These are phyloP conservation scores for Boletus sp. DNA, from an alignment of 1,284 basidiomycete species.

Conservation along the genomic window DNA sequence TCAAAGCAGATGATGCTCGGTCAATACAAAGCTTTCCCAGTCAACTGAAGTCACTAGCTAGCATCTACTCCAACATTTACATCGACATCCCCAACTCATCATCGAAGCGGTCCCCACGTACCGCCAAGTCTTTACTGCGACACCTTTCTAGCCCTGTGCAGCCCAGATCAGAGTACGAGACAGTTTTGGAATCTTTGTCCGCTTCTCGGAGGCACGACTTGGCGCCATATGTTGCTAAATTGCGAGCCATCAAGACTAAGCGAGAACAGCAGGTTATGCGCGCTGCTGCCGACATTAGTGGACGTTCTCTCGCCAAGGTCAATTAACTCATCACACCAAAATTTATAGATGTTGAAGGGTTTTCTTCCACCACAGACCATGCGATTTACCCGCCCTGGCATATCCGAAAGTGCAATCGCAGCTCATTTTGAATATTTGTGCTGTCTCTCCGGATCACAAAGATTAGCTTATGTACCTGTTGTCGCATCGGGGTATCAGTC, in stretches of 20 bases:
- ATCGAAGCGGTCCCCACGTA: constrained; percentile 29
- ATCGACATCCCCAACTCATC: constrained; percentile 37
- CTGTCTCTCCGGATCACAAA: constrained; percentile 71
- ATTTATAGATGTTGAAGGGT: background rate
- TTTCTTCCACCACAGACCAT: constrained; percentile 56
- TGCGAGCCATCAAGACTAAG: constrained; percentile 69
- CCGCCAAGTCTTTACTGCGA: constrained; percentile 46
- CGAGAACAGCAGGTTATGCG: constrained; percentile 70
- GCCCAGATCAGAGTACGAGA: constrained; percentile 46
- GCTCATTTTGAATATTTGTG: constrained; percentile 90
- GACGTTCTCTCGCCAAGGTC: constrained; percentile 73
- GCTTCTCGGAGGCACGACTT: constrained; percentile 48
- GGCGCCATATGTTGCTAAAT: constrained; percentile 54
- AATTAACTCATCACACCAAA: constrained; percentile 2
- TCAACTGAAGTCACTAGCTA: constrained; percentile 46
- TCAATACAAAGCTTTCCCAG: constrained; percentile 52
- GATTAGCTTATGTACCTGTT: constrained; percentile 91
- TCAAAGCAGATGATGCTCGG: constrained; percentile 72
- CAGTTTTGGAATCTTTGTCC: constrained; percentile 50
- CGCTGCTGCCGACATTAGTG: constrained; percentile 72
- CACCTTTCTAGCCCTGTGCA: constrained; percentile 41
- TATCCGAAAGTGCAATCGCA: constrained; percentile 72
- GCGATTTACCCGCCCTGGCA: constrained; percentile 70
- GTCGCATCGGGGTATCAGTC: constrained; percentile 80
- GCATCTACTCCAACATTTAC: constrained; percentile 37